A percentile compares a stretch with the other conserved stretches of the same genome.
Conservation (phyloP, 2,329 filamentous ascomycete species). For the Clarireedia paspali region DNA sequence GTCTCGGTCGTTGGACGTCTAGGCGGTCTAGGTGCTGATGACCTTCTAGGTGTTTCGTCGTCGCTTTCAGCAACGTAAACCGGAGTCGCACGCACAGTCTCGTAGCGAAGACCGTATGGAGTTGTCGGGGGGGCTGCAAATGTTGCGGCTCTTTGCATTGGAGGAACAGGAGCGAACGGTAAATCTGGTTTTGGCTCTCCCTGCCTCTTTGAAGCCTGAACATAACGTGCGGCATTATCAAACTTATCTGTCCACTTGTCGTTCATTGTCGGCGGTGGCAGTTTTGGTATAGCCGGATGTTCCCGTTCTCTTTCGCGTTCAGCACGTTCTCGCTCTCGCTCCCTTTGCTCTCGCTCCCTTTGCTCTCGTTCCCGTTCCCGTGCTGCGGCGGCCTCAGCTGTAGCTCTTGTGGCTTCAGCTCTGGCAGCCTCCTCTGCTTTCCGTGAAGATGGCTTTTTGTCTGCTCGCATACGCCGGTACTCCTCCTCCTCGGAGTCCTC, state of each 20-base stretch:
- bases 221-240: conserved; percentile 25
- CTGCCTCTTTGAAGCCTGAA: conserved; percentile 25
- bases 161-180: conserved; percentile 4
- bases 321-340: neutral
- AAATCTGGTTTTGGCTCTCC: conserved; percentile 3
- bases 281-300: conserved; percentile 5
- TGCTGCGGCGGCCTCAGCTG: neutral
- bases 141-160: conserved; percentile 25
- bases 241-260: conserved; percentile 23
- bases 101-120: conserved; percentile 22
- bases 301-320: conserved; percentile 4
- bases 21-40: conserved; percentile 22
- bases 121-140: conserved; percentile 16
- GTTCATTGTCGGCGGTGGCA: conserved; percentile 11
- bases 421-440: conserved; percentile 20
- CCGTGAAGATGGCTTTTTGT: conserved; percentile 19
- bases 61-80: conserved; percentile 14
- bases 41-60: conserved; percentile 26
- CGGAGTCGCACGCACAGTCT: conserved; percentile 14
- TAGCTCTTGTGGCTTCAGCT: neutral
- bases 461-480: conserved; percentile 13
- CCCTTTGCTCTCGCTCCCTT: neutral
- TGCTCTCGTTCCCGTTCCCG: neutral
- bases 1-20: conserved; percentile 24
- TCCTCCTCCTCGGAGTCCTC: conserved; percentile 23